These are phyloP conservation scores for Tetrapyrgos nigripes DNA, from an alignment of 1,284 basidiomycete genomes.

Conservation along the genomic window DNA sequence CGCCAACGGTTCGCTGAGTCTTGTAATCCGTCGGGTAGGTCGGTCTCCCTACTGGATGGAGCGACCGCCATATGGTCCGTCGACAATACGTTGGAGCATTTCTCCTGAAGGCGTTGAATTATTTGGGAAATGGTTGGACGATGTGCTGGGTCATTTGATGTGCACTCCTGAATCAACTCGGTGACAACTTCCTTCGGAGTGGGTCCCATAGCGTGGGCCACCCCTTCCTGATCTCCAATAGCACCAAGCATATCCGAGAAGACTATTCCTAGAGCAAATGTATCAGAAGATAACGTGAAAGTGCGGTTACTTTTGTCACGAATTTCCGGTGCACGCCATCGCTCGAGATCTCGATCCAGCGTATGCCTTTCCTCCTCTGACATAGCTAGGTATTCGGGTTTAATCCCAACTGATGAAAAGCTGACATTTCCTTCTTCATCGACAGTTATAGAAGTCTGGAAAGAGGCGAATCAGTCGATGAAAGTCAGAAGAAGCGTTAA, in stretches of 20 bases:
- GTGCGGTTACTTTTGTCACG: neutral
- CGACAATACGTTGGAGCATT: neutral
- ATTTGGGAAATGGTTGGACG: slow-evolving; percentile 7
- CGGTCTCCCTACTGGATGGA: slow-evolving; percentile 1
- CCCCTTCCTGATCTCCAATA: neutral
- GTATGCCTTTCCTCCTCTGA: neutral
- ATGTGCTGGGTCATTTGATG: neutral
- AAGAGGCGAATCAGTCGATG: neutral
- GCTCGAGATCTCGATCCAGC: neutral
- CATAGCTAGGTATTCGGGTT: neutral
- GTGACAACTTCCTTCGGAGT: neutral
- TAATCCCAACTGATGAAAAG: slow-evolving; percentile 5
- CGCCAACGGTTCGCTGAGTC: slow-evolving; percentile 10
- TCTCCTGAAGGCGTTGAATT: neutral
- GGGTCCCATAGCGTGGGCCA: too few species aligned
- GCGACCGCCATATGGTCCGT: slow-evolving; percentile 9
- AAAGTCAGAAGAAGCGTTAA: neutral
- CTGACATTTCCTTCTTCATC: slow-evolving; percentile 4
- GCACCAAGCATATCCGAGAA: neutral
- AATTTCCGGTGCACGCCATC: slow-evolving; percentile 11
- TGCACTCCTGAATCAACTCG: slow-evolving; percentile 4
- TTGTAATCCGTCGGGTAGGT: slow-evolving; percentile 7
- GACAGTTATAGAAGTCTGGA: slow-evolving; percentile 3
- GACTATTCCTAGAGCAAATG: slow-evolving; percentile 11
- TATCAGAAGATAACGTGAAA: slow-evolving; percentile 5